Percentiles rank a stretch among this genome's conserved stretches.
These are phyloP conservation scores for Trichoderma sp. DNA, from an alignment of 2,329 filamentous ascomycete genomes.

Conservation along the genomic window DNA sequence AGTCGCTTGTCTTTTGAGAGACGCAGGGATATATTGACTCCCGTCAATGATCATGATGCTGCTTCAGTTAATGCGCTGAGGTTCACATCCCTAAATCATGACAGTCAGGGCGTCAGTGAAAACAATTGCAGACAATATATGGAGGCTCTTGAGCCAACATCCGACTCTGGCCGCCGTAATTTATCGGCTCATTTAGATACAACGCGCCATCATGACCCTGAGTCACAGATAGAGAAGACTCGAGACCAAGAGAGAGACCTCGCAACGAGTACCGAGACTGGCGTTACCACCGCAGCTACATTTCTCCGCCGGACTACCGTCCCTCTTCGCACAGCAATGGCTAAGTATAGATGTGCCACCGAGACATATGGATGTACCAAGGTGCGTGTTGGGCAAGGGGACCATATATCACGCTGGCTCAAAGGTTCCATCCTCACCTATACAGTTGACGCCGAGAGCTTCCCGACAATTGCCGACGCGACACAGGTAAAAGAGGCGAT, in stretches of 20 bases:
- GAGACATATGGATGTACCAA: not conserved
- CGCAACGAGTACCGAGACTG: too few species aligned
- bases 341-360: not conserved
- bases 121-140: too few species aligned
- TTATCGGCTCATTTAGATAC: too few species aligned
- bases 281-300: not conserved
- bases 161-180: too few species aligned
- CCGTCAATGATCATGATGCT: too few species aligned
- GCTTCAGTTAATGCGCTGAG: too few species aligned
- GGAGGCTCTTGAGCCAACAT: too few species aligned
- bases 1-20: too few species aligned
- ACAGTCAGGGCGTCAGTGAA: too few species aligned
- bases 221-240: not conserved
- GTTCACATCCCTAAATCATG: too few species aligned
- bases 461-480: not conserved
- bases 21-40: too few species aligned
- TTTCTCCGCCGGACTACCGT: rapidly evolving
- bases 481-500: not conserved
- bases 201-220: not conserved
- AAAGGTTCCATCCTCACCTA: not conserved
- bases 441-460: not conserved
- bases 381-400: not conserved
- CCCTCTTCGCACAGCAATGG: not conserved
- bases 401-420: not conserved
- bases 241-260: too few species aligned